phyloP scores from a whole-genome alignment of 495 filamentous ascomycete genomes.

The Penicillium salamii region DNA sequence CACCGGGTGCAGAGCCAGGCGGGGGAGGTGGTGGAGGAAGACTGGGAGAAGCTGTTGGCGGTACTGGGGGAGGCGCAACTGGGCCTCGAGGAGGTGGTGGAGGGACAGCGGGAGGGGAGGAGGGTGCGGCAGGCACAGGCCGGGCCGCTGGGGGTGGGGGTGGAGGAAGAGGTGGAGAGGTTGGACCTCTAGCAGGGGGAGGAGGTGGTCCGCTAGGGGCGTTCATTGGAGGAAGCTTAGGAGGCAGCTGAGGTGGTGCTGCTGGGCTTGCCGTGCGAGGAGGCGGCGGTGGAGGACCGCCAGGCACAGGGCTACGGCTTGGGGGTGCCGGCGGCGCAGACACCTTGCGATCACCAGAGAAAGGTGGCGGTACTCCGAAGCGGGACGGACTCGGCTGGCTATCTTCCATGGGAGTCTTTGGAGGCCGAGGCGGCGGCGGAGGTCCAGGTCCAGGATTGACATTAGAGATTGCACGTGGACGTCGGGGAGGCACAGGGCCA shows the following conservation, averaged over 20 bases:
- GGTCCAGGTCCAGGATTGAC: conserved; percentile 72
- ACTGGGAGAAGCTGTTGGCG: conserved; percentile 14
- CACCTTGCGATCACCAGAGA: conserved; percentile 63
- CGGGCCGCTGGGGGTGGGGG: conserved; percentile 57
- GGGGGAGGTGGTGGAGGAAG: conserved; percentile 27
- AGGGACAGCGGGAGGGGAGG: conserved; percentile 27
- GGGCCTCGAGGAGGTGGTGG: conserved; percentile 29
- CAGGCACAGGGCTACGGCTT: conserved; percentile 53
- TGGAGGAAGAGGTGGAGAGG: conserved; percentile 51
- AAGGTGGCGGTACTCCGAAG: conserved; percentile 81
- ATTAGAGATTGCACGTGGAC: conserved; percentile 57
- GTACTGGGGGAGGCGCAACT: conserved; percentile 26
- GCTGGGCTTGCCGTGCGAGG: conserved; percentile 58
- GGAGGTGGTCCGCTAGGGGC: conserved; percentile 52
- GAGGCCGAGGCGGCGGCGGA: conserved; percentile 81
- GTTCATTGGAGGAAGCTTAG: conserved; percentile 57
- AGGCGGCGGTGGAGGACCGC: conserved; percentile 64
- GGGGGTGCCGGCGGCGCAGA: conserved; percentile 74
- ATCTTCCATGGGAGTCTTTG: conserved; percentile 81
- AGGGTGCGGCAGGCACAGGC: conserved; percentile 33
- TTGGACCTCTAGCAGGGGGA: conserved; percentile 50
- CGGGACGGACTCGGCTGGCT: conserved; percentile 39
- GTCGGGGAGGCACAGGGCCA: conserved; percentile 47
- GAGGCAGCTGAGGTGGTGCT: conserved; percentile 64
- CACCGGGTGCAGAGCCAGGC: conserved; percentile 25